Conservation (phyloP, 2,329 filamentous ascomycete species). For the Aspergillus udagawae region DNA sequence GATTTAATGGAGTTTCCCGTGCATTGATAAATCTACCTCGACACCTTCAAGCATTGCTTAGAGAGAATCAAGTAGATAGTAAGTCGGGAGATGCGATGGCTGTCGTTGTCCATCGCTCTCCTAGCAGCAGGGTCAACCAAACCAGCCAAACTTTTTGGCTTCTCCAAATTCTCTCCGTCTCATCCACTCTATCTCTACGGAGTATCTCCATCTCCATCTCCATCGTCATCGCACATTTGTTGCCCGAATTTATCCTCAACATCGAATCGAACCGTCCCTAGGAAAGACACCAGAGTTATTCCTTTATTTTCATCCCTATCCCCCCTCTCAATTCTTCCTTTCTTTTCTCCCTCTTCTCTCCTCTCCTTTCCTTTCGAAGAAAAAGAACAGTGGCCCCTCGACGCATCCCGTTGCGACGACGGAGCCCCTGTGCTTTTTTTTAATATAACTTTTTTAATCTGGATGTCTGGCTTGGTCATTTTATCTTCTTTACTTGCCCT, state of each 20-base stretch:
- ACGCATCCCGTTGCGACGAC: background rate
- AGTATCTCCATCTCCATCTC: background rate
- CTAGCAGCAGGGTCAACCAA: background rate
- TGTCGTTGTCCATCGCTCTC: background rate
- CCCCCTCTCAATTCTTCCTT: background rate
- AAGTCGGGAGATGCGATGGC: background rate
- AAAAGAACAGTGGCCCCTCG: background rate
- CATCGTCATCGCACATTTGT: constrained; percentile 2
- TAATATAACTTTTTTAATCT: background rate
- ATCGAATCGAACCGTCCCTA: background rate
- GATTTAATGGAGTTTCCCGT: background rate
- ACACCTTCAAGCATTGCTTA: background rate
- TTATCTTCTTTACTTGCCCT: background rate
- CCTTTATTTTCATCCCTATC: constrained; percentile 1
- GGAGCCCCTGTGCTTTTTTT: background rate
- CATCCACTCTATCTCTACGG: background rate
- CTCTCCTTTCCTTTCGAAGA: background rate
- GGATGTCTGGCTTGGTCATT: background rate
- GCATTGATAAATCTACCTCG: background rate
- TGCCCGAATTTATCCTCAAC: constrained; percentile 1
- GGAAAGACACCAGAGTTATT: background rate
- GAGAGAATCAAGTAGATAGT: background rate
- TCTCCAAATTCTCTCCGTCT: background rate
- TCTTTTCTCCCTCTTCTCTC: background rate
- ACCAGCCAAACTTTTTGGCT: background rate